These are phyloP conservation scores for Fusarium armeniacum DNA, from an alignment of 2,329 filamentous ascomycete species.

Conservation along the genomic window DNA sequence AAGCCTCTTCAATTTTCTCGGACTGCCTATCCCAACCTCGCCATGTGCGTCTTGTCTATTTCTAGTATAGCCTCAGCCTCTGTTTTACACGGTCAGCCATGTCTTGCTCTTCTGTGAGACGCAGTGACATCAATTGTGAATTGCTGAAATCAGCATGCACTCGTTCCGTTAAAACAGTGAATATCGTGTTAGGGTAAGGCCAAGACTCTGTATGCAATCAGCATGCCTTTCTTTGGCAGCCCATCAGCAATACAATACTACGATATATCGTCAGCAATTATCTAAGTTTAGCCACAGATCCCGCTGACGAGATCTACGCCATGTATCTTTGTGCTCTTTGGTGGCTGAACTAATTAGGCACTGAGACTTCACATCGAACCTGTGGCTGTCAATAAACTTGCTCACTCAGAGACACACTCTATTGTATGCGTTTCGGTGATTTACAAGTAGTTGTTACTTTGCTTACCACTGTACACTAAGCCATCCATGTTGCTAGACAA, in stretches of 20 bases:
- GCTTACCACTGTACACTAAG: too few relatives aligned
- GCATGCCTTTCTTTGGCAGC: slow-evolving; percentile 4
- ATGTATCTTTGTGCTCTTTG: not conserved
- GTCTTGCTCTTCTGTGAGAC: slow-evolving; percentile 23
- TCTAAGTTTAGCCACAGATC: slow-evolving; percentile 6
- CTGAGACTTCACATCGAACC: not conserved
- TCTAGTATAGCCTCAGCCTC: slow-evolving; percentile 9
- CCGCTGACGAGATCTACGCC: not conserved
- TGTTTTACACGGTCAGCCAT: not conserved
- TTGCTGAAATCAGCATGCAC: slow-evolving; percentile 19
- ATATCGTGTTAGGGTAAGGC: slow-evolving; percentile 9
- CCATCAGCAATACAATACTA: slow-evolving; percentile 2
- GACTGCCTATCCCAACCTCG: slow-evolving; percentile 24
- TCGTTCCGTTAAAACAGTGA: slow-evolving; percentile 15
- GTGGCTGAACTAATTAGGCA: not conserved
- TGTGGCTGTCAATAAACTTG: not conserved
- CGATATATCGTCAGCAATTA: not conserved
- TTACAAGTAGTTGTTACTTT: too few relatives aligned
- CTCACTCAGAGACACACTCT: not conserved
- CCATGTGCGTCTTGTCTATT: not conserved
- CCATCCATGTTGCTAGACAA: too few relatives aligned
- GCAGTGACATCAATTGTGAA: slow-evolving; percentile 8
- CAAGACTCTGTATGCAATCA: slow-evolving; percentile 18
- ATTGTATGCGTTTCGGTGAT: not conserved
- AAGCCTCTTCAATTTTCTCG: slow-evolving; percentile 10